phyloP scores from a whole-genome alignment of 305 asterid species.

The Fraxinus sp. region DNA sequence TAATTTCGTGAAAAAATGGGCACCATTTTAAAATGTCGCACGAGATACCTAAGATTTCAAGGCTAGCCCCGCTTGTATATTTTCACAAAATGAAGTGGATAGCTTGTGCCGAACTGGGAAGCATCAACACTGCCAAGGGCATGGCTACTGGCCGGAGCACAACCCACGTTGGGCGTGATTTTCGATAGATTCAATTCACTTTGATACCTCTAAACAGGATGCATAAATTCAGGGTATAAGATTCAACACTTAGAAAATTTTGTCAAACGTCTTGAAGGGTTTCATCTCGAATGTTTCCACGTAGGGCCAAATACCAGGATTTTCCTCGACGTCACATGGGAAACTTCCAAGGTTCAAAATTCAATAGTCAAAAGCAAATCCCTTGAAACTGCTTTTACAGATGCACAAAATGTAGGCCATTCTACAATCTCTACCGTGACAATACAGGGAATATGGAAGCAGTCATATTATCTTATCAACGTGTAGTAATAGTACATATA shows the following conservation, averaged over 20 bases:
- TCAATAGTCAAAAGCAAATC: conserved; percentile 27
- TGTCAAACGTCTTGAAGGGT: neutral
- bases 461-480: neutral
- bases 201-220: neutral
- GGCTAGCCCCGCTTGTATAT: too few relatives aligned
- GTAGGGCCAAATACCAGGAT: conserved; percentile 25
- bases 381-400: conserved; percentile 18
- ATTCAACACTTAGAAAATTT: neutral
- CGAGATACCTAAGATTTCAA: too few relatives aligned
- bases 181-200: neutral
- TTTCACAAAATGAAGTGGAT: neutral
- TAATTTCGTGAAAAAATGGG: too few relatives aligned
- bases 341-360: conserved; percentile 1
- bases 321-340: conserved; percentile 1
- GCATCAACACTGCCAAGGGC: neutral
- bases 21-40: too few relatives aligned
- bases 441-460: neutral
- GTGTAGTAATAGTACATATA: neutral
- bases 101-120: neutral
- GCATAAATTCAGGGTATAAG: neutral
- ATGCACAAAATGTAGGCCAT: neutral
- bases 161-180: too few relatives aligned
- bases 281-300: neutral
- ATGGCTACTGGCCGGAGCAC: neutral
- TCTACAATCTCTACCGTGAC: neutral